Evolutionary conservation across 345 rosid species (phyloP).

Genomic region (Pugionium dolabratum): DNA sequence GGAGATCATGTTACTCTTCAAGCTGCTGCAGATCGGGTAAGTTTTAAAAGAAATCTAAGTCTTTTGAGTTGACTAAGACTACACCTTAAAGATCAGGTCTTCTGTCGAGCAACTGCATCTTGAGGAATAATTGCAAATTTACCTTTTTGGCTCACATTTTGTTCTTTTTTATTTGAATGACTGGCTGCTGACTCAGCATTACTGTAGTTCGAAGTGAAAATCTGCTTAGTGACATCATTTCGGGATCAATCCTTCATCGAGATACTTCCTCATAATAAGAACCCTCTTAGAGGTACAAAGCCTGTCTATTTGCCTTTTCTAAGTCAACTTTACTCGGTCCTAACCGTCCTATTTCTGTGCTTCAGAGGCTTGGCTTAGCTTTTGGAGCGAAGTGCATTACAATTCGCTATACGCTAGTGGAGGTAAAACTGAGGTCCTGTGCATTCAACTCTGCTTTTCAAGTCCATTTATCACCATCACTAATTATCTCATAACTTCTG

Average conservation of each 20-base stretch:
- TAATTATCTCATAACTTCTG: slow-evolving; percentile 14
- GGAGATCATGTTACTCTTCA: slow-evolving; percentile 95
- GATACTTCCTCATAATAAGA: slow-evolving; percentile 73
- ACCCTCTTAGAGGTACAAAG: slow-evolving; percentile 63
- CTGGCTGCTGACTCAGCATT: slow-evolving; percentile 40
- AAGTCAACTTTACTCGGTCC: not conserved
- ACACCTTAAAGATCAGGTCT: not conserved
- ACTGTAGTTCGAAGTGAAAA: slow-evolving; percentile 80
- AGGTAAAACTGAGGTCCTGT: slow-evolving; percentile 48
- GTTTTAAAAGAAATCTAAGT: slow-evolving; percentile 26
- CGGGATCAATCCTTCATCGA: slow-evolving; percentile 79
- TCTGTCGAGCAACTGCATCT: not conserved
- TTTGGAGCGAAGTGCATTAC: slow-evolving; percentile 98
- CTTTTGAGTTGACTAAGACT: slow-evolving; percentile 20
- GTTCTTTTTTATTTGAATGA: slow-evolving; percentile 20
- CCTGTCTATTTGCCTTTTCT: slow-evolving; percentile 14
- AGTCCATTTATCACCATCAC: not conserved
- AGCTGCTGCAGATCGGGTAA: slow-evolving; percentile 96
- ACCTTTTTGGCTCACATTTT: slow-evolving; percentile 25
- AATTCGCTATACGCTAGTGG: slow-evolving; percentile 82
- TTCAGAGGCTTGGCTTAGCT: slow-evolving; percentile 88
- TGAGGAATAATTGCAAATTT: slow-evolving; percentile 5
- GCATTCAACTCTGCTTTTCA: not conserved
- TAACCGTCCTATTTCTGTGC: not conserved
- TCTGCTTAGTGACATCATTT: slow-evolving; percentile 86